Evolutionary conservation across 2,329 filamentous ascomycete genomes (phyloP), one percentile per base, ranked within the genome.

Genomic region (Aulographum hederae): DNA sequence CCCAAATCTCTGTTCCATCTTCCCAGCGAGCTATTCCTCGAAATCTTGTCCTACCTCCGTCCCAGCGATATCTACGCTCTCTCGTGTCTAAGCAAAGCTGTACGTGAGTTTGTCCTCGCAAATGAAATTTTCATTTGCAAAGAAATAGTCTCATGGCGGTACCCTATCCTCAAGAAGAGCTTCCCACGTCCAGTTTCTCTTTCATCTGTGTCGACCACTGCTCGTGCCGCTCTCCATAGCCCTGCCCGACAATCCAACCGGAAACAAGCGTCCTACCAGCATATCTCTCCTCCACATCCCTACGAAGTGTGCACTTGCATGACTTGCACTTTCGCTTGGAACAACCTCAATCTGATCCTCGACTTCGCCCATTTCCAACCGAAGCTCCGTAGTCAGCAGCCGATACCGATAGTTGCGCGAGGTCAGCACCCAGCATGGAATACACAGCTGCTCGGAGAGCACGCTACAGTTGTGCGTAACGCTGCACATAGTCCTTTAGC

Each of bases 341-440:
- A 67, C 39, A 59, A 63, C 11, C 56, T 73, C 4, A 58, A 58
- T 35, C 41, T 69, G 0, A 48, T 60, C 10, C 55, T 71, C 8
- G 68, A 73, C 40, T 65, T 72, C 40, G 58, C 63, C 0, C 53
- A 65, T 41, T 73, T 66, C 61, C 68, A 71, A 41, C 28, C 41
- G 2, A 43, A 64, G 27, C 54, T 72, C 5, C 61, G 72, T 34
- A 39, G 43, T 0, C 58, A 64, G 1, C 53, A 61, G 12, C 65
- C 67, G 0, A 61, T 73, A 2, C 63, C 63, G 0, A 58, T 60
- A 21, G 58, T 71, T 18, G 49, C 57, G 0, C 53, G 65, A 2
- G 67, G 67, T 1, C 50, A 47, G 5, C 34, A 42, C 4, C 60
- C 63, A 0, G 43, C 51, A 13, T 71, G 67, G 67, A 70, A 72